phyloP scores from a whole-genome alignment of 148 eudicot genomes.

The Rhododendron ferrugineum region DNA sequence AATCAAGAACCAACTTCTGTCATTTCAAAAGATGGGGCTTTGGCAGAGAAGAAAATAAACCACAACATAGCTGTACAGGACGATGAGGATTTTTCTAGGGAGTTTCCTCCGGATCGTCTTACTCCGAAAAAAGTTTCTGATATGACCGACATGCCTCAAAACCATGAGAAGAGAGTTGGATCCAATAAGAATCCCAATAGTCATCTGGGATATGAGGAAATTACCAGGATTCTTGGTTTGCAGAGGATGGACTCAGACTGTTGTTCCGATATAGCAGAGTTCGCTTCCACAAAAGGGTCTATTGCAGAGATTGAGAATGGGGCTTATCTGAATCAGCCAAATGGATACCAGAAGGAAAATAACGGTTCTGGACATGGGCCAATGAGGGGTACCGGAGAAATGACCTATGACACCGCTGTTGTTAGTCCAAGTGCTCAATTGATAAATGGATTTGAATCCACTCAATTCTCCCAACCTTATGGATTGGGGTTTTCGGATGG shows the following conservation, averaged over 20 bases:
- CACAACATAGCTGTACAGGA: constrained; percentile 52
- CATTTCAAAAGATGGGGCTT: constrained; percentile 26
- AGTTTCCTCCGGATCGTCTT: constrained; percentile 58
- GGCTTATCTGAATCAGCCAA: constrained; percentile 20
- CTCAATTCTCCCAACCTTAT: constrained; percentile 26
- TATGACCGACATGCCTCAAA: constrained; percentile 24
- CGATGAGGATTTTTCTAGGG: constrained; percentile 65
- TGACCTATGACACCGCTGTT: constrained; percentile 24
- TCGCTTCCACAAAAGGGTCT: constrained; percentile 54
- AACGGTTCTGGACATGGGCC: constrained; percentile 24
- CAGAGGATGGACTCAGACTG: constrained; percentile 64
- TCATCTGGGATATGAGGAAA: constrained; percentile 53
- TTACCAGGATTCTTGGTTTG: constrained; percentile 63
- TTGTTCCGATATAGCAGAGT: constrained; percentile 47
- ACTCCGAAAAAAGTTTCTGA: constrained; percentile 32
- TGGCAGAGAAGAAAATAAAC: constrained; percentile 35
- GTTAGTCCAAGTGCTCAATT: constrained; percentile 30
- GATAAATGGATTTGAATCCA: constrained; percentile 35
- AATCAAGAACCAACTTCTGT: constrained; percentile 23
- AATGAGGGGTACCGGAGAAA: constrained; percentile 26
- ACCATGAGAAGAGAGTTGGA: constrained; percentile 39
- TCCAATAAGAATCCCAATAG: constrained; percentile 27
- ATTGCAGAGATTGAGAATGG: constrained; percentile 34
- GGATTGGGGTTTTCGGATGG: constrained; percentile 45
- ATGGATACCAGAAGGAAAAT: constrained; percentile 27